Evolutionary conservation across 768 basidiomycete species (phyloP), one percentile per base, ranked within the genome.

Genomic region (Tricholoma bakamatsutake): DNA sequence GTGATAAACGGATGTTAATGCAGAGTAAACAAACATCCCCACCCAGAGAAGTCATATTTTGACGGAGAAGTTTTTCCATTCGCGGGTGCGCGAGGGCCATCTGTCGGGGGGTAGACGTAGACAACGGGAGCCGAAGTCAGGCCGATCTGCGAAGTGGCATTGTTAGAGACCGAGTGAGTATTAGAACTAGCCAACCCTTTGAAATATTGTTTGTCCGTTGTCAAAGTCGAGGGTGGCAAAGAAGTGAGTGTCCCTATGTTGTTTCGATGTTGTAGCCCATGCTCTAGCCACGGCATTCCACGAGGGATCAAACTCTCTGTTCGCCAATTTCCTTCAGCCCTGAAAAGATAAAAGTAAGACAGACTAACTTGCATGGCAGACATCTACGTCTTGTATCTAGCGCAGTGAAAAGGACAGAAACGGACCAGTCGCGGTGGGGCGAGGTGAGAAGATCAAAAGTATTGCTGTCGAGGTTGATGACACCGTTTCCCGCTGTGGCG

Each of bases 211-310:
- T 53, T 82, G 77, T 7, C 82, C 87, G 35, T 89, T 77, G 64
- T 90, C 83, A 66, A 97, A 98, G 70, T 99, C 97, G 30, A 93
- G 69, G 11, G 85, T 87, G 8, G 85, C 97, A 66, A 98, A 99
- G 81, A 98, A 95, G 70, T 98, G 95, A 54, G 77, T 74, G 67
- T 91, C 79, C 40, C 87, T 81, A n/a, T 88, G 72, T 18, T 75
- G 75, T 54, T 78, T 62, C 7, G 88, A 70, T 8, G 80, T 78
- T 12, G 76, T 76, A 3, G 80, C 67, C 94, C 94, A 98, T n/a
- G 91, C 84, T 63, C 84, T 84, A 34, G 90, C 88, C 11, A 96
- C 87, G 3, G 83, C 73, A n/a, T 78, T 78, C 80, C 85, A 97
- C 5, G 85, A 77, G 6, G 95, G 93, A 50, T 89, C 82, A 65